Evolutionary conservation across 495 filamentous ascomycete genomes (phyloP).

Genomic region (Hypomontagnella submonticulosa): DNA sequence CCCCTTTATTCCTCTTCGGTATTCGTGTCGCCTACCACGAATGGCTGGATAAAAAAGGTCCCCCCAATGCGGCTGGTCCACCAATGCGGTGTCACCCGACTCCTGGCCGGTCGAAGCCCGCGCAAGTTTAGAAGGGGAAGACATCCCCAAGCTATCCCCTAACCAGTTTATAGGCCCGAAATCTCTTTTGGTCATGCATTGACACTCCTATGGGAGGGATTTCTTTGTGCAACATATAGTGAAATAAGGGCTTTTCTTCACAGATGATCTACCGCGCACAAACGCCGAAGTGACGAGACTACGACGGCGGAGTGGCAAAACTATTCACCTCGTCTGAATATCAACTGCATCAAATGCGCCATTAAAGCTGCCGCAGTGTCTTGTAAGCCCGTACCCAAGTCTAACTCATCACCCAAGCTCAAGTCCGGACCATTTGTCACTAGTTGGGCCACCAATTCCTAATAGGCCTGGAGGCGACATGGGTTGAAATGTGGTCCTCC

Average conservation of each 20-base stretch:
- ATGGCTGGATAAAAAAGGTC: constrained; percentile 15
- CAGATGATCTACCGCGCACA: constrained; percentile 15
- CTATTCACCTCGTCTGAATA: background rate
- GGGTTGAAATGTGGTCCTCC: too few relatives aligned
- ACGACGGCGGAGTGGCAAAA: constrained; percentile 13
- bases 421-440: constrained; percentile 6
- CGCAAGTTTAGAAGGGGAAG: constrained; percentile 11
- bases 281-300: constrained; percentile 14
- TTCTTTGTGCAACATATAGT: background rate
- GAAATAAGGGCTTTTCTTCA: constrained; percentile 4
- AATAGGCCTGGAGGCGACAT: too few relatives aligned
- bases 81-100: constrained; percentile 35
- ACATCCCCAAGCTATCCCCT: constrained; percentile 5
- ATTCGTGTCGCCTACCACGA: constrained; percentile 1
- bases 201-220: background rate
- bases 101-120: constrained; percentile 17
- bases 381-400: background rate
- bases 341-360: background rate
- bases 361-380: background rate
- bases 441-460: background rate
- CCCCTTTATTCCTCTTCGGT: constrained; percentile 3
- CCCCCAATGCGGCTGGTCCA: constrained; percentile 27
- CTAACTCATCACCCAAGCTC: background rate
- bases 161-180: constrained; percentile 8
- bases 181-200: constrained; percentile 12